A percentile compares a stretch with the other conserved stretches of the same genome.
Evolutionary conservation across 208 protist genomes (phyloP).

Genomic region (Leishmania aethiopica): DNA sequence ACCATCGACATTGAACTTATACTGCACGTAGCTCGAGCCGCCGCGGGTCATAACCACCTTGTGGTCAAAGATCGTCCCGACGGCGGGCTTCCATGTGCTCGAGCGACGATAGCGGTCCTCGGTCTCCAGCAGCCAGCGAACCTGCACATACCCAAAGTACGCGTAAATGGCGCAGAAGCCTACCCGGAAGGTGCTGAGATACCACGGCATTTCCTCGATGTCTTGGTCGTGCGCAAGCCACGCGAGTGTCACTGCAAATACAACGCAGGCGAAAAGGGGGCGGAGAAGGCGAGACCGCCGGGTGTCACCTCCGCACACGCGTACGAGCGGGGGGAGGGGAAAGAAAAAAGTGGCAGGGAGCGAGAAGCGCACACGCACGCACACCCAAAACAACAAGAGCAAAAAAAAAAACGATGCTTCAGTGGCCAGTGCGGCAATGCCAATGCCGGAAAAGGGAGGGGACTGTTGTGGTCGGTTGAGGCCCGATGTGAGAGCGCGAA

Average conservation of each 20-base stretch:
- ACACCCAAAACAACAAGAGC: background rate
- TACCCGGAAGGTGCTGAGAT: conserved; percentile 78
- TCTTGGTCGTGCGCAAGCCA: background rate
- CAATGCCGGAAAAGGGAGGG: background rate
- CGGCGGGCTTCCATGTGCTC: conserved; percentile 81
- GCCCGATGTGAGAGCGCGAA: background rate
- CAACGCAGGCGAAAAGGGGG: background rate
- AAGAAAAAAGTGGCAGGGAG: background rate
- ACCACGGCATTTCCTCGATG: conserved; percentile 67
- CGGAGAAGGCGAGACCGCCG: background rate
- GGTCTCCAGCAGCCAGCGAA: conserved; percentile 73
- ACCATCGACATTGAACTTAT: conserved; percentile 80
- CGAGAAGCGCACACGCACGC: background rate
- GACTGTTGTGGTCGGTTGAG: background rate
- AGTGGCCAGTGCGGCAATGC: background rate
- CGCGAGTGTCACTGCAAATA: background rate
- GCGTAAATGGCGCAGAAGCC: conserved; percentile 75
- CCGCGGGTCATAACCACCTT: conserved; percentile 86
- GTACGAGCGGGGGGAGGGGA: background rate
- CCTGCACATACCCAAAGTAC: conserved; percentile 70
- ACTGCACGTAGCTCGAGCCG: conserved; percentile 82
- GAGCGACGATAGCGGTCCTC: conserved; percentile 86
- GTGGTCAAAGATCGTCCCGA: conserved; percentile 90
- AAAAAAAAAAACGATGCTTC: background rate
- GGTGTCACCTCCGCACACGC: background rate